Percentiles rank a stretch among this genome's conserved stretches.
phyloP scores from a whole-genome alignment of 73 alveolate genomes.

The Paramecium pentaurelia region DNA sequence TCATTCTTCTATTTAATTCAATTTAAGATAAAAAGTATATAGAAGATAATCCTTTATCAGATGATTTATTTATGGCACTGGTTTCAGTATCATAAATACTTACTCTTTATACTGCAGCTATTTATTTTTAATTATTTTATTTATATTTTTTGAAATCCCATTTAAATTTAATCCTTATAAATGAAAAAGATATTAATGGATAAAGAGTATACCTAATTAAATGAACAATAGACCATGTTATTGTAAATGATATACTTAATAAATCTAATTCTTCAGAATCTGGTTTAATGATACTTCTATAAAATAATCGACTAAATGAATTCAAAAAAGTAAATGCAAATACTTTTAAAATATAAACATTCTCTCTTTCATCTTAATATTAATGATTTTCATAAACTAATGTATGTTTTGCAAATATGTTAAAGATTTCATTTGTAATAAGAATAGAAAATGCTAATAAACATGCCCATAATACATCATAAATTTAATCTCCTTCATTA shows the following conservation, averaged over 20 bases:
- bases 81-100: background rate
- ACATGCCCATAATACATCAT: background rate
- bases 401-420: background rate
- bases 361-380: slow-evolving; percentile 2
- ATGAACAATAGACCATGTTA: background rate
- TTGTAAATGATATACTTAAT: background rate
- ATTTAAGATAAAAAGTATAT: background rate
- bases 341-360: background rate
- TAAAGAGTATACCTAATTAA: background rate
- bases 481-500: background rate
- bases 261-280: background rate
- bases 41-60: background rate
- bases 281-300: background rate
- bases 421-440: background rate
- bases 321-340: background rate
- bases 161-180: background rate
- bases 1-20: background rate
- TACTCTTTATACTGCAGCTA: background rate
- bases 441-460: background rate
- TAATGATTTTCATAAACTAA: slow-evolving; percentile 23
- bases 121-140: background rate
- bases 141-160: background rate
- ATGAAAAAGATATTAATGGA: background rate
- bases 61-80: background rate
- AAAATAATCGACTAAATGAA: background rate